Evolutionary conservation across 176 grass and related monocot species (phyloP).

Genomic region (Carex cristatella): DNA sequence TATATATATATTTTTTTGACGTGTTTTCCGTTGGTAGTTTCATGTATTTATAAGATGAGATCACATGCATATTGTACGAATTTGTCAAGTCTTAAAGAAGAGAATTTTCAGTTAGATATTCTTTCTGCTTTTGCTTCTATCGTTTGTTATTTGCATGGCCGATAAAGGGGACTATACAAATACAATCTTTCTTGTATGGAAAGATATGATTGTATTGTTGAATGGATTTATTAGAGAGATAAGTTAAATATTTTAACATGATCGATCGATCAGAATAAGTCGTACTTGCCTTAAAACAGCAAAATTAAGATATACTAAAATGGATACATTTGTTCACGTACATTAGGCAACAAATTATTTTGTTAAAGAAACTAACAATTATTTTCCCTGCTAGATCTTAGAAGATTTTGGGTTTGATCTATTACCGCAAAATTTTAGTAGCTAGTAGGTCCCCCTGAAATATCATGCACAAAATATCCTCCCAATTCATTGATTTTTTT

Average conservation of each 20-base stretch:
- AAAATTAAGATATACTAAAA: not conserved
- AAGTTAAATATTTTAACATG: not conserved
- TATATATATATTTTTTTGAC: not conserved
- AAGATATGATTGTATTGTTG: not conserved
- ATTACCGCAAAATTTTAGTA: not conserved
- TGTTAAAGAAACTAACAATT: not conserved
- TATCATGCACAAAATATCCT: not conserved
- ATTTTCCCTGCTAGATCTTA: not conserved
- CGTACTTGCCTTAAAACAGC: not conserved
- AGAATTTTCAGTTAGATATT: not conserved
- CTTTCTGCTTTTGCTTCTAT: constrained; percentile 3
- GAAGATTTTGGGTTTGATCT: not conserved
- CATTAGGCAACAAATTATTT: not conserved
- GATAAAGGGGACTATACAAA: not conserved
- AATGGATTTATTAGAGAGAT: not conserved
- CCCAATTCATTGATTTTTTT: too few species aligned
- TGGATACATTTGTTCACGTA: not conserved
- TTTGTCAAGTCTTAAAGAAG: constrained; percentile 7
- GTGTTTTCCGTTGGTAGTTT: not conserved
- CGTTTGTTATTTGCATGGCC: not conserved
- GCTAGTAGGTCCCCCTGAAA: not conserved
- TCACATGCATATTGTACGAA: not conserved
- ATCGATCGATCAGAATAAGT: not conserved
- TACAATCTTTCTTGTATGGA: constrained; percentile 12
- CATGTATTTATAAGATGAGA: constrained; percentile 21